A percentile compares a stretch with the other conserved stretches of the same genome.
phyloP scores from a whole-genome alignment of 1,139 yeast genomes.

The Eremothecium coryli region DNA sequence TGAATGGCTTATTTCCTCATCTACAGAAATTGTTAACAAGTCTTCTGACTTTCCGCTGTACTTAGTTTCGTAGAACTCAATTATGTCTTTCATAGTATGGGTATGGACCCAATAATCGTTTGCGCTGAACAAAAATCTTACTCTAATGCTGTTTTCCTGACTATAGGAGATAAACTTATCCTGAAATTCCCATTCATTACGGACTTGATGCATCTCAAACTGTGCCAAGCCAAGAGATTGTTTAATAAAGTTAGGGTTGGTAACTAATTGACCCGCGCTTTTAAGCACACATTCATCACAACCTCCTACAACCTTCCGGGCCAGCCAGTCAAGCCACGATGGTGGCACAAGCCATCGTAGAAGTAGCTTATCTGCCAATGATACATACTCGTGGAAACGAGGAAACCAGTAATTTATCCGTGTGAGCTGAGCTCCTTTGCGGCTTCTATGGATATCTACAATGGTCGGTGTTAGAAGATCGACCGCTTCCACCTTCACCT shows the following conservation, averaged over 20 bases:
- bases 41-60: conserved; percentile 3
- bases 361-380: conserved; percentile 11
- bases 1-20: conserved; percentile 16
- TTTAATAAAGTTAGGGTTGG: conserved; percentile 37
- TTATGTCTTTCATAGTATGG: conserved; percentile 38
- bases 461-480: conserved; percentile 59
- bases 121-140: conserved; percentile 49
- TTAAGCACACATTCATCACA: conserved; percentile 29
- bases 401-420: conserved; percentile 18
- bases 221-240: conserved; percentile 47
- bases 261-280: conserved; percentile 38
- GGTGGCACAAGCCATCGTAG: conserved; percentile 18
- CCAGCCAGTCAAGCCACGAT: conserved; percentile 13
- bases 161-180: conserved; percentile 41
- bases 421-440: conserved; percentile 40
- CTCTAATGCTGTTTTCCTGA: conserved; percentile 27
- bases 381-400: conserved; percentile 12
- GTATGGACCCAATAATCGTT: conserved; percentile 55
- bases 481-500: conserved; percentile 22
- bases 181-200: conserved; percentile 27
- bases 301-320: conserved; percentile 12
- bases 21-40: conserved; percentile 9
- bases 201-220: conserved; percentile 46
- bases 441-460: conserved; percentile 43
- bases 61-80: conserved; percentile 33